Evolutionary conservation across 345 rosid genomes (phyloP).

Genomic region (Brassica incana): DNA sequence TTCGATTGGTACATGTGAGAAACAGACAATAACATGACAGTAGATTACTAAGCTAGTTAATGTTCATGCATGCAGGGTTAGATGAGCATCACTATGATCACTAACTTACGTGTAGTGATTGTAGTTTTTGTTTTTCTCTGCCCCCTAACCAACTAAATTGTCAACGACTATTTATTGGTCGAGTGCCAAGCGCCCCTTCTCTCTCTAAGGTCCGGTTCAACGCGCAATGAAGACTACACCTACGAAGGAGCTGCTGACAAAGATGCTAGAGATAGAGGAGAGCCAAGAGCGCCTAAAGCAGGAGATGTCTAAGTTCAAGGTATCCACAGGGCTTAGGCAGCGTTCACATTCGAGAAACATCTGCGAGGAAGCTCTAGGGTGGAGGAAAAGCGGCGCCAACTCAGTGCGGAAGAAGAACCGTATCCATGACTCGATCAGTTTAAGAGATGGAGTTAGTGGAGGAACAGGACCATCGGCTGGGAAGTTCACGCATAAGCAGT

Average conservation of each 20-base stretch:
- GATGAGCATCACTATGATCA: no score
- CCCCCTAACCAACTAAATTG: background rate
- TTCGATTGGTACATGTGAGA: no score
- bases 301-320: slow-evolving; percentile 66
- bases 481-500: slow-evolving; percentile 66
- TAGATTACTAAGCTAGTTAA: no score
- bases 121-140: background rate
- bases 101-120: background rate
- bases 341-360: slow-evolving; percentile 36
- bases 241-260: slow-evolving; percentile 64
- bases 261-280: slow-evolving; percentile 73
- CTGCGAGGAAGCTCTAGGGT: slow-evolving; percentile 35
- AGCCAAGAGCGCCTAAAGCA: slow-evolving; percentile 69
- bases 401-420: slow-evolving; percentile 75
- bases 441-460: slow-evolving; percentile 29
- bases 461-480: slow-evolving; percentile 52
- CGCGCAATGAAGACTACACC: slow-evolving; percentile 57
- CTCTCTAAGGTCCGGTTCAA: background rate
- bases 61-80: no score
- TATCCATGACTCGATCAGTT: slow-evolving; percentile 35
- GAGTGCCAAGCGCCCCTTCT: background rate
- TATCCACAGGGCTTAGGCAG: slow-evolving; percentile 37
- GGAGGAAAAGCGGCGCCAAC: slow-evolving; percentile 58
- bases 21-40: no score
- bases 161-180: background rate